Base-by-base conservation (phyloP, 805 yeast genomes). In the Saturnispora halmiae region DNA sequence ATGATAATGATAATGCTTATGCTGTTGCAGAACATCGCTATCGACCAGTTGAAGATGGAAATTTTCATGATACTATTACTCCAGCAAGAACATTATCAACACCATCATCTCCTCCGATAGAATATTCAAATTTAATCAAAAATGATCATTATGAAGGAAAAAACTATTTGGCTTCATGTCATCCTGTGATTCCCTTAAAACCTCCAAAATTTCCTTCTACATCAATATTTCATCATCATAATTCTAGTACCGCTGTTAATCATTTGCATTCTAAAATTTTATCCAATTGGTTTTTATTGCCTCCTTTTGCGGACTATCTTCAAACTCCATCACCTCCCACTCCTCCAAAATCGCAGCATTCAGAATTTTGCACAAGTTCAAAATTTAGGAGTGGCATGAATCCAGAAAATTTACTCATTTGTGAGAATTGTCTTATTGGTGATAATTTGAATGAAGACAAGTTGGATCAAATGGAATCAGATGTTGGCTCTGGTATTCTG, bases 251-350 rank as follows among this genome's bases (percentile, higher is more conserved):
- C 36, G 56, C 56, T 13, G 51, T 54, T 31, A 54, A 51, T 31
- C 51, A 54, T 7, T 51, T 51, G 6, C 39, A 49, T 6, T 53
- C 45, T 40, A 59, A 58, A 41, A 43, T 55, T 9, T 43, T 61
- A 18, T 49, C 60, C 3, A 59, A 55, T 42, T 61, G 66, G 66
- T 60, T 58, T 49, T 59, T 53, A 13, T 46, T 61, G 14, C 64
- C 65, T 0, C 66, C 66, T 4, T 58, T 61, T 42, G 59, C 58
- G 42, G 59, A 59, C 35, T 56, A 53, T 35, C 48, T 51, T 21
- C 53, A 51, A 37, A 54, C 59, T 0, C 63, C 63, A 3, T 51
- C 60, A 2, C 64, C 63, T 7, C 63, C 63, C 7, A 58, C 64
- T 1, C 64, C 64, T 8, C 62, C 62, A 9, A 40, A 19, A 25